Conservation (phyloP, 371 early-diverging fungal species). For the Cokeromyces recurvatus region DNA sequence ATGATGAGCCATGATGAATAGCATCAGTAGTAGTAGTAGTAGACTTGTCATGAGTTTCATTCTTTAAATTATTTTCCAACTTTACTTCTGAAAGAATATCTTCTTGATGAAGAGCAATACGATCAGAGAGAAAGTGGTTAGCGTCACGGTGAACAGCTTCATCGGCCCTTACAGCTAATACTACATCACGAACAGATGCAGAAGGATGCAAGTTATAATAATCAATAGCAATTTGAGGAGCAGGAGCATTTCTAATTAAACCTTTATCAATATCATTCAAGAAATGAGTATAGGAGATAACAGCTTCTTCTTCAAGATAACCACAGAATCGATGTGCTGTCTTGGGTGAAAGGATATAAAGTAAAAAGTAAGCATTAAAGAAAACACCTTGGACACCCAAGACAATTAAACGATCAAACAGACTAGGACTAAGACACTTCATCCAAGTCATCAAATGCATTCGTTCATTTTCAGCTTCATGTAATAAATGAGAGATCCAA, state of each 20-base stretch:
- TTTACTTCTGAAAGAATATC: conserved; percentile 11
- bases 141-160: conserved; percentile 95
- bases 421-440: conserved; percentile 66
- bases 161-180: conserved; percentile 94
- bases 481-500: conserved; percentile 81
- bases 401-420: conserved; percentile 59
- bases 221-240: conserved; percentile 78
- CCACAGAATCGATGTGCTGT: conserved; percentile 82
- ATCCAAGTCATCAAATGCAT: conserved; percentile 92
- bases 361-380: conserved; percentile 82
- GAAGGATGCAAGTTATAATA: conserved; percentile 87
- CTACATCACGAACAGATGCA: conserved; percentile 88
- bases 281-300: conserved; percentile 89
- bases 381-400: conserved; percentile 83
- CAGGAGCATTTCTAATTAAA: conserved; percentile 59
- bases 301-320: conserved; percentile 91
- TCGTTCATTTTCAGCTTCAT: conserved; percentile 82
- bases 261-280: conserved; percentile 86
- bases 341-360: conserved; percentile 79
- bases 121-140: conserved; percentile 87
- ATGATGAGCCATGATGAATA: too few species aligned
- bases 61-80: too few species aligned
- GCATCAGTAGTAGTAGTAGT: too few species aligned
- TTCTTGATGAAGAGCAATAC: conserved; percentile 24
- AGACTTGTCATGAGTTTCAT: too few species aligned